Conservation (phyloP, 2,329 filamentous ascomycete species). For the Trichophyton schoenleinii region DNA sequence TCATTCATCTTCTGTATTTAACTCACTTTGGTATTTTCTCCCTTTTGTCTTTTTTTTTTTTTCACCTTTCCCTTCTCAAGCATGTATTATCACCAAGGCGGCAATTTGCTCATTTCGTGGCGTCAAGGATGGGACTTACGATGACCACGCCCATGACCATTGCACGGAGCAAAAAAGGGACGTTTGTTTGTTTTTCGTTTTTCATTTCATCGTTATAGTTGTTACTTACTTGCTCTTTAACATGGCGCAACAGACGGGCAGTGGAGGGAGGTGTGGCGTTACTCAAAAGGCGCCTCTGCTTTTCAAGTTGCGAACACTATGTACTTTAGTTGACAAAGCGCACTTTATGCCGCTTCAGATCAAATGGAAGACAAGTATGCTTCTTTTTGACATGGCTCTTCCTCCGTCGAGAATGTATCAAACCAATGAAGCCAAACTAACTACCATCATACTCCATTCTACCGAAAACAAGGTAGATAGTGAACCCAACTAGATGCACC, state of each 20-base stretch:
- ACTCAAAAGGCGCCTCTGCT: background rate
- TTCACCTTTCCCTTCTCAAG: background rate
- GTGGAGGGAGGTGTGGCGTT: no score
- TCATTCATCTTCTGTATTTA: slow-evolving; percentile 4
- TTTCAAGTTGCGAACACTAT: background rate
- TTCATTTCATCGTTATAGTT: background rate
- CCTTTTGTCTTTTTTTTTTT: background rate
- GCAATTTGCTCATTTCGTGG: background rate
- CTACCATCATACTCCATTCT: background rate
- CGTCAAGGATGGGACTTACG: background rate
- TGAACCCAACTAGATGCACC: background rate
- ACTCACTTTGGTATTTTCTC: slow-evolving; percentile 1
- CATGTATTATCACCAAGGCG: background rate
- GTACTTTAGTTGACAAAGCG: background rate
- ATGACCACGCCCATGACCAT: background rate
- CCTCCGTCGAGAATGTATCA: background rate
- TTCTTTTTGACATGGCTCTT: background rate
- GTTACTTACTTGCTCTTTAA: background rate
- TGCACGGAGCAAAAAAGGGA: background rate
- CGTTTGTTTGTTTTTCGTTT: background rate
- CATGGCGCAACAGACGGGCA: background rate
- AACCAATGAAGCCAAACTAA: background rate
- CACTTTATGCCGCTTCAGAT: background rate
- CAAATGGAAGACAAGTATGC: slow-evolving; percentile 2
- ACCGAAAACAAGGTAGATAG: no score